phyloP scores from a whole-genome alignment of 768 basidiomycete species.

The Cubamyces lactineus region DNA sequence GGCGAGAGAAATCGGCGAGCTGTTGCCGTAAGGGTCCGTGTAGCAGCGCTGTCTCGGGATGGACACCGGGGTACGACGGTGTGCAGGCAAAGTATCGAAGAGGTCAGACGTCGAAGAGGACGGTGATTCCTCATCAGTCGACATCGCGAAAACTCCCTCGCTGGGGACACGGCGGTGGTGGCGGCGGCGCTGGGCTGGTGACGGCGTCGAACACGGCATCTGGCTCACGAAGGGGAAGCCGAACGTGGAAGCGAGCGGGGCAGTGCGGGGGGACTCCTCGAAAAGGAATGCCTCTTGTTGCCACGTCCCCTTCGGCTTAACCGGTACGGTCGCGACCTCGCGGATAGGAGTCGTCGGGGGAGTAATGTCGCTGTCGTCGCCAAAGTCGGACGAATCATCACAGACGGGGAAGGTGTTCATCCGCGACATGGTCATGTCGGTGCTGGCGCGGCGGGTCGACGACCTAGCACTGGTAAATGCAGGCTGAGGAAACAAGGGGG shows the following conservation, averaged over 20 bases:
- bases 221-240: constrained; percentile 45
- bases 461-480: constrained; percentile 40
- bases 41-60: constrained; percentile 21
- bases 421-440: constrained; percentile 27
- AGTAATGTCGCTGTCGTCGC: constrained; percentile 42
- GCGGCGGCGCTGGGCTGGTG: constrained; percentile 42
- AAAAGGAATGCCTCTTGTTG: constrained; percentile 36
- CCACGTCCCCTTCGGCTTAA: constrained; percentile 31
- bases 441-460: constrained; percentile 39
- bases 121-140: constrained; percentile 67
- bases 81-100: constrained; percentile 6
- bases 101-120: constrained; percentile 45
- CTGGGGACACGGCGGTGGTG: constrained; percentile 64
- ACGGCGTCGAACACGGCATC: constrained; percentile 40
- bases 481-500: constrained; percentile 59
- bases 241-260: constrained; percentile 46
- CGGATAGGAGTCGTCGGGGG: constrained; percentile 61
- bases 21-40: constrained; percentile 12
- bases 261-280: constrained; percentile 49
- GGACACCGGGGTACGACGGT: constrained; percentile 15
- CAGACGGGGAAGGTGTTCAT: constrained; percentile 64
- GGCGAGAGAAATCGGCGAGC: background rate
- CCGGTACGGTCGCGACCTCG: constrained; percentile 33
- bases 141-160: constrained; percentile 77
- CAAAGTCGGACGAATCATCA: constrained; percentile 63